Base-by-base conservation (phyloP, 1,139 yeast species). In the Yamadazyma epiphylla region DNA sequence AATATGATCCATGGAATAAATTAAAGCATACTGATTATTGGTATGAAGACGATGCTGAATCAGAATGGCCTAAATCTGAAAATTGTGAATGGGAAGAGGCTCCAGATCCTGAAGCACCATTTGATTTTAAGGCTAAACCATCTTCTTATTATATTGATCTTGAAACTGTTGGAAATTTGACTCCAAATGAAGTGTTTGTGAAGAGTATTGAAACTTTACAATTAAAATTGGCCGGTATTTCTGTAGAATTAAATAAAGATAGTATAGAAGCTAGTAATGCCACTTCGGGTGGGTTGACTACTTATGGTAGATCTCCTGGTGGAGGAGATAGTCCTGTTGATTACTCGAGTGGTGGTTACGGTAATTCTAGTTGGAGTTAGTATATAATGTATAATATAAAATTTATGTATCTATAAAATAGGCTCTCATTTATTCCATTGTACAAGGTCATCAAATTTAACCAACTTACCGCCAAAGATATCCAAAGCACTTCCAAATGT, bases 1-100 rank as follows among this genome's bases (percentile, higher is more conserved):
- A 91, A 60, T 91, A 91, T 52, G 99, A 91, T 53, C 99, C 99
- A n/a, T 91, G 96, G 95, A 91, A 91, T 60, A 94, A 91, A 61
- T 71, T 94, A 46, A 82, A 83, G 51, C 98, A 91, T 55, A 91
- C 98, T 0, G 96, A 88, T 48, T 85, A 76, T 53, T 91, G 99
- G 99, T 87, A 82, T 55, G 98, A 91, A 59, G 94, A 80, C 39
- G 85, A 80, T 52, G 82, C 86, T 21, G 87, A 77, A 25, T 76
- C 72, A 27, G 99, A 91, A 64, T 91, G 99, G 99, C 96, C 96
- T 25, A 75, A 72, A 44, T 77, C 88, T 28, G 77, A 76, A 42
- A 91, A 94, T 60, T 78, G 94, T 44, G 95, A 86, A 47, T 91
- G 94, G 82, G 99, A 91, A 64, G 98, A 91, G 55, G 87, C 91